Conservation (phyloP, 768 basidiomycete species). For the Kwoniella europaea region DNA sequence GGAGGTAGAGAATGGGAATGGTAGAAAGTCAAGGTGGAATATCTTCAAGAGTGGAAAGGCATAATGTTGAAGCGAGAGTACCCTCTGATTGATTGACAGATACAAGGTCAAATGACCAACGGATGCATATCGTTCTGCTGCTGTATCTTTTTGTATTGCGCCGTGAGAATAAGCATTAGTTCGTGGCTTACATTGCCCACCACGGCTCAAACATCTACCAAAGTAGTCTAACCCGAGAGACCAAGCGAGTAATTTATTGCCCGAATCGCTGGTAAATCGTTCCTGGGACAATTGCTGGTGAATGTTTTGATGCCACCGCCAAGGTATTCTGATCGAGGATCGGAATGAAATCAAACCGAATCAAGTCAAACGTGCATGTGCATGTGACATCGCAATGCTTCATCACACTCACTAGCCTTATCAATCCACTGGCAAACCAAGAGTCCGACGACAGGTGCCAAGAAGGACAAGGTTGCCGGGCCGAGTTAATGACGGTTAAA, state of each 20-base stretch:
- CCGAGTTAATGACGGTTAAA: background rate
- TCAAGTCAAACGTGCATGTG: background rate
- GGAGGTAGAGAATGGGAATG: background rate
- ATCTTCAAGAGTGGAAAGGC: background rate
- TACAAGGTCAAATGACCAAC: too few species aligned
- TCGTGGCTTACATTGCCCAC: background rate
- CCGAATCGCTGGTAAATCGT: background rate
- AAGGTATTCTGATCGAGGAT: background rate
- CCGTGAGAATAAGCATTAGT: background rate
- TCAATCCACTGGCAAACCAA: constrained; percentile 2
- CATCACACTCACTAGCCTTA: background rate
- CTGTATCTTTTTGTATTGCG: background rate
- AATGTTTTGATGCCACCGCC: background rate
- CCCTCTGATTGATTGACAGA: background rate
- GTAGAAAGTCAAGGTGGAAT: background rate
- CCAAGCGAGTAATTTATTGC: background rate
- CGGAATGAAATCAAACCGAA: background rate
- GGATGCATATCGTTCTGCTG: background rate
- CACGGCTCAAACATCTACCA: background rate
- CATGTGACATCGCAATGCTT: background rate
- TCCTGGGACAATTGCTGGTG: background rate
- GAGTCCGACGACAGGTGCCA: constrained; percentile 1
- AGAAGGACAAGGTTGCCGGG: background rate
- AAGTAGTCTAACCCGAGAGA: background rate
- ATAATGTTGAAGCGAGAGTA: background rate